Evolutionary conservation across 2,329 filamentous ascomycete species (phyloP), one percentile per base, ranked within the genome.

Genomic region (Alternaria consortialis): DNA sequence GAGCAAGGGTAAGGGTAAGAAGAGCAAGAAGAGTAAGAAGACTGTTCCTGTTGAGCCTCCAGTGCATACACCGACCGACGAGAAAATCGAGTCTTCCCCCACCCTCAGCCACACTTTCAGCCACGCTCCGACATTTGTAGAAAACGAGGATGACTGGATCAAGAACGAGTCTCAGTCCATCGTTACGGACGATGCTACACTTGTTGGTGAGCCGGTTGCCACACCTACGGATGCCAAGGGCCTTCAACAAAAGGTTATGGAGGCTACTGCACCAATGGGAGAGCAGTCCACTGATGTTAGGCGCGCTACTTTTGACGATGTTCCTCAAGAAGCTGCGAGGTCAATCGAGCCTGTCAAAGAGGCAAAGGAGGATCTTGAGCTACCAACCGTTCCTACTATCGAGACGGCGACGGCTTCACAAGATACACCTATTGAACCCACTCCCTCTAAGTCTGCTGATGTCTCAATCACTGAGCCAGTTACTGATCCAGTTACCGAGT

Each of bases 131-230:
- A 72, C 67, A 1, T 76, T 76, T 36, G 61, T 72, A 12, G 71
- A 75, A 5, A 71, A 76, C 27, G 74, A 77, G 57, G 68, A 74
- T 11, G 71, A 74, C 4, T 77, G 75, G 75, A 60, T 48, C 4
- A 70, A 71, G 51, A 68, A 71, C 34, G 68, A 62, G 6, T 57
- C 67, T 2, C 72, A 69, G 34, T 73, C 73, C 1, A 39, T 69
- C 17, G 56, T 71, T 50, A 73, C 72, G 1, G 74, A 77, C 51
- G 74, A 74, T 42, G 72, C 70, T 53, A 77, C 74, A 3, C 71
- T 77, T 40, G 69, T 77, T 15, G 75, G 70, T 32, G 74, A 77
- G 12, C 63, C 70, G 2, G 53, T 53, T 23, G 34, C 62, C 36
- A 60, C 56, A 8, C 55, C 66, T n/a, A 56, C 55, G 3, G 52